Percentiles rank a stretch among this genome's conserved stretches.
phyloP scores from a whole-genome alignment of 176 grass and related monocot species.

The Stipa capillata region DNA sequence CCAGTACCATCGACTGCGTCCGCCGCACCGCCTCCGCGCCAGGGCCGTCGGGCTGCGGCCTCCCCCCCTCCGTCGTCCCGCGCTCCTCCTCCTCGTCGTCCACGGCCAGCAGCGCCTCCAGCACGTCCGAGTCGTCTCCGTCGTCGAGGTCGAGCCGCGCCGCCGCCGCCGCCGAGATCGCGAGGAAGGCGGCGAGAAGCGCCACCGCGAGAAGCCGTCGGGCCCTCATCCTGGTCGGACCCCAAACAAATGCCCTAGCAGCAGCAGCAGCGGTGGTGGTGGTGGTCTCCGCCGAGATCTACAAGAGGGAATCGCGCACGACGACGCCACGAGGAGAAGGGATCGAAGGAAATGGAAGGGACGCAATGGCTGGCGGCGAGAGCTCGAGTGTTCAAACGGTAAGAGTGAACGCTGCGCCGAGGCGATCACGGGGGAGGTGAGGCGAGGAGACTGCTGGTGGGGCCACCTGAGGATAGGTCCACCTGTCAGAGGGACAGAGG shows the following conservation, averaged over 20 bases:
- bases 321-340: slow-evolving; percentile 3
- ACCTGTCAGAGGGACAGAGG: not conserved
- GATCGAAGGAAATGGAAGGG: not conserved
- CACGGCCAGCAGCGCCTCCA: slow-evolving; percentile 71
- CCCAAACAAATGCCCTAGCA: not conserved
- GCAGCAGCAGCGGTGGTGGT: too few species aligned
- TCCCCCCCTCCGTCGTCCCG: slow-evolving; percentile 1
- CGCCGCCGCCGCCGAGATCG: slow-evolving; percentile 9
- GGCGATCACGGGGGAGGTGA: not conserved
- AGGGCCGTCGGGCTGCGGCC: too few species aligned
- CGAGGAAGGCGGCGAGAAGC: slow-evolving; percentile 25
- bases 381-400: slow-evolving; percentile 34
- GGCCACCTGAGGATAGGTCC: not conserved
- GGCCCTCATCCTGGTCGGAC: not conserved
- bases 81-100: slow-evolving; percentile 59
- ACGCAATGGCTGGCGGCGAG: slow-evolving; percentile 13
- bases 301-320: not conserved
- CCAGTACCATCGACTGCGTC: slow-evolving; percentile 80
- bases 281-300: slow-evolving; percentile 19
- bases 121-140: slow-evolving; percentile 48
- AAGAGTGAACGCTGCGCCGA: slow-evolving; percentile 1
- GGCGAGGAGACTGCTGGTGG: not conserved
- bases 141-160: slow-evolving; percentile 44
- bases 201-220: not conserved
- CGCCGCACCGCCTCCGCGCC: slow-evolving; percentile 54